Conservation (phyloP, 495 filamentous ascomycete genomes). For the Aspergillus hancockii region DNA sequence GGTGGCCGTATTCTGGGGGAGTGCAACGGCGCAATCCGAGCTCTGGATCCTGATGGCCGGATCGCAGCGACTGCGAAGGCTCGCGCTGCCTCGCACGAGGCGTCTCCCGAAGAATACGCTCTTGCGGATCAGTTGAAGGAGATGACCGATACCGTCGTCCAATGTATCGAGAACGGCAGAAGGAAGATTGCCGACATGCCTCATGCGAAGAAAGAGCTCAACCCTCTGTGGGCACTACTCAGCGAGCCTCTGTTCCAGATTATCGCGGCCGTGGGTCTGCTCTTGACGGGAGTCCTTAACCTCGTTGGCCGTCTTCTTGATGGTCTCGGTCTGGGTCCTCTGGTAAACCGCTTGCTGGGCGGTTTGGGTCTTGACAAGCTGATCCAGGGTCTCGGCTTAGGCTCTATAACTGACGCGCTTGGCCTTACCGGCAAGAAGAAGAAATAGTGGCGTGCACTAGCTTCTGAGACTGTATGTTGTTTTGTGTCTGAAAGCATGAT, state of each 20-base stretch:
- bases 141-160: constrained; percentile 59
- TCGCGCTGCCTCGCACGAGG: constrained; percentile 76
- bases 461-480: not conserved
- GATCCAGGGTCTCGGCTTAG: constrained; percentile 72
- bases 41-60: constrained; percentile 84
- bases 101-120: constrained; percentile 81
- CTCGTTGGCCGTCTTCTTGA: constrained; percentile 80
- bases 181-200: constrained; percentile 88
- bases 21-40: constrained; percentile 86
- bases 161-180: constrained; percentile 85
- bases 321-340: constrained; percentile 79
- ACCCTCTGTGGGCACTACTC: constrained; percentile 81
- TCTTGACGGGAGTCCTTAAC: constrained; percentile 79
- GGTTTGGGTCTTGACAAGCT: constrained; percentile 79
- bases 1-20: constrained; percentile 79
- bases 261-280: constrained; percentile 82
- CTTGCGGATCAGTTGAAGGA: constrained; percentile 85
- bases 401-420: constrained; percentile 56
- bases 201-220: constrained; percentile 90
- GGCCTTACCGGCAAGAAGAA: constrained; percentile 38
- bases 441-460: not conserved
- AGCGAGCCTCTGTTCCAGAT: constrained; percentile 90
- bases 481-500: not conserved
- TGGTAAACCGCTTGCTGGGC: constrained; percentile 77
- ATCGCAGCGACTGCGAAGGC: constrained; percentile 86